Conservation (phyloP, 1,284 basidiomycete genomes). For the Trametes versicolor region DNA sequence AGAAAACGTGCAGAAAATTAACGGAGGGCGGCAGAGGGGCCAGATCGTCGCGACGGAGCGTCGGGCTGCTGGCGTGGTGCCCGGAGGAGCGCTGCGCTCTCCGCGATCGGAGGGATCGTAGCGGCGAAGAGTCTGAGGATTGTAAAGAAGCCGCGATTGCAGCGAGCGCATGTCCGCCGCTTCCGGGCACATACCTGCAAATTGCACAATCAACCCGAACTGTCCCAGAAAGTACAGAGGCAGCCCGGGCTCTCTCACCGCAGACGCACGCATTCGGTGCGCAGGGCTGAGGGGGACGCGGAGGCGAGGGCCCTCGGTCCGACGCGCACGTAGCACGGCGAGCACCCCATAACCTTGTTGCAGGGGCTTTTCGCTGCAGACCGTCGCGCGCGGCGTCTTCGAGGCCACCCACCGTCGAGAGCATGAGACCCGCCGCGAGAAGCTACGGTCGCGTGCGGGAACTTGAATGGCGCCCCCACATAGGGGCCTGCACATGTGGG, state of each 20-base stretch:
- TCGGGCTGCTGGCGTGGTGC: background rate
- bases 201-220: slow-evolving; percentile 15
- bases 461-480: slow-evolving; percentile 18
- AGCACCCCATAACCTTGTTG: slow-evolving; percentile 34
- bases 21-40: background rate
- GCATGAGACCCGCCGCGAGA: slow-evolving; percentile 14
- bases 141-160: slow-evolving; percentile 2
- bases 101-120: slow-evolving; percentile 7
- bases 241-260: slow-evolving; percentile 21
- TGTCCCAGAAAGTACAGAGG: slow-evolving; percentile 18
- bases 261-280: slow-evolving; percentile 12
- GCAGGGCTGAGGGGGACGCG: slow-evolving; percentile 23
- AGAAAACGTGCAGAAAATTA: background rate
- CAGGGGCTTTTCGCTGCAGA: slow-evolving; percentile 16
- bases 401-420: slow-evolving; percentile 25
- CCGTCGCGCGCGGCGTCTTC: slow-evolving; percentile 10
- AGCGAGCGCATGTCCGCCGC: slow-evolving; percentile 5
- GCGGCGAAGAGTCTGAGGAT: background rate
- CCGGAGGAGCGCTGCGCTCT: background rate
- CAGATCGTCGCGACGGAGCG: background rate
- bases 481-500: slow-evolving; percentile 16
- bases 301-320: slow-evolving; percentile 22
- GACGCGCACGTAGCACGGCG: slow-evolving; percentile 3
- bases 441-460: slow-evolving; percentile 10
- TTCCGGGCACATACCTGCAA: slow-evolving; percentile 20